phyloP scores from a whole-genome alignment of 768 basidiomycete genomes.

The Pleurotus giganteus region DNA sequence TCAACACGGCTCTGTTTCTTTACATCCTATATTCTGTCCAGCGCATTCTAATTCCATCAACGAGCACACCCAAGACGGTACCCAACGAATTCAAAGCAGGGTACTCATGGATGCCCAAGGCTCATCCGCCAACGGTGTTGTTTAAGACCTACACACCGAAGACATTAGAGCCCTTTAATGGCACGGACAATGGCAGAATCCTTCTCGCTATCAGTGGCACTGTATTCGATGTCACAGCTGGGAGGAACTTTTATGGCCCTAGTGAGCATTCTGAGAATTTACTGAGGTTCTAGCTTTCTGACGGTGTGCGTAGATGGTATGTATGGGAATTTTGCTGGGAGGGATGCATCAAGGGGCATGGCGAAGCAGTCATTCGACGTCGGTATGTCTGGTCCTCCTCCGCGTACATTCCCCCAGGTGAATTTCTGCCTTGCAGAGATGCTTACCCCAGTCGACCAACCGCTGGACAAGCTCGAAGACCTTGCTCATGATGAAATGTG shows the following conservation, averaged over 20 bases:
- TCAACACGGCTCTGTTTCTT: slow-evolving; percentile 75
- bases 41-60: slow-evolving; percentile 71
- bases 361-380: slow-evolving; percentile 95
- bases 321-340: slow-evolving; percentile 96
- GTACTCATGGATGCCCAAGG: slow-evolving; percentile 91
- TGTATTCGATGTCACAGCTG: slow-evolving; percentile 92
- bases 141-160: slow-evolving; percentile 79
- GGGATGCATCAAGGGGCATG: slow-evolving; percentile 96
- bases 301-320: slow-evolving; percentile 65
- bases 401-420: background rate
- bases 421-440: slow-evolving; percentile 54
- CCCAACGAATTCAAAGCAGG: slow-evolving; percentile 75
- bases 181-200: slow-evolving; percentile 67
- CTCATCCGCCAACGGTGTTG: slow-evolving; percentile 75
- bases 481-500: slow-evolving; percentile 82
- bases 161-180: slow-evolving; percentile 66
- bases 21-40: slow-evolving; percentile 80
- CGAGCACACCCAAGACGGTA: slow-evolving; percentile 42
- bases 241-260: slow-evolving; percentile 92
- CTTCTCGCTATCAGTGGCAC: slow-evolving; percentile 82
- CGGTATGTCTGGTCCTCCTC: slow-evolving; percentile 48
- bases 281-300: background rate
- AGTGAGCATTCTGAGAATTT: slow-evolving; percentile 47
- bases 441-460: slow-evolving; percentile 85
- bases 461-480: slow-evolving; percentile 81